Base-by-base conservation (phyloP, 345 rosid species). In the Garcia nutans region DNA sequence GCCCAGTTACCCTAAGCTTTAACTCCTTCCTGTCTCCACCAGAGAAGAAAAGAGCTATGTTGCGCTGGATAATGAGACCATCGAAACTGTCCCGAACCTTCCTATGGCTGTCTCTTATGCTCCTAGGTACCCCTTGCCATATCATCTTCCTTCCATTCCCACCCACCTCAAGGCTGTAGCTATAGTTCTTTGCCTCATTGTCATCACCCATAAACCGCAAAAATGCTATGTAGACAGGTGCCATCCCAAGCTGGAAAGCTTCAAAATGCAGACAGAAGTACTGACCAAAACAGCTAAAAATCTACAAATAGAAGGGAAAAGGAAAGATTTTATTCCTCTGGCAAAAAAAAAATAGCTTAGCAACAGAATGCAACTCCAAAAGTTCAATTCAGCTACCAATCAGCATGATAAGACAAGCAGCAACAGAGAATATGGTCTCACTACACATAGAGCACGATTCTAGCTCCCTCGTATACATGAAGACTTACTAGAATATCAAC, bases 1-100 rank as follows among this genome's bases (percentile, higher is more conserved):
- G 80, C 55, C 97, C 97, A 0, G 97, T 87, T 59, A 92, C 97
- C 82, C 97, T 77, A 50, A 90, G 97, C 84, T 92, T 92, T 78
- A 90, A 77, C 67, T 90, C 97, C 73, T 89, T 88, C 82, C 92
- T 73, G 74, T 92, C 97, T 20, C 94, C 94, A 2, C 97, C 94
- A 0, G 97, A 90, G 84, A 92, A 90, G 85, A 90, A 92, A 45
- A 92, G 89, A 19, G 97, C 92, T 92, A 90, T 90, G 77, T 82
- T 92, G 65, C 97, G 88, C 26, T 89, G 97, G 70, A 92, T 92
- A 24, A 92, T 87, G 42, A 92, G 91, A 23, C 97, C 97, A 22
- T 92, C 97, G 20, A 87, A 92, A 72, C 97, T 90, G 80, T 90
- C 97, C 0, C 94, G 94, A 55, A 92, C 97, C 82, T 92, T 87